phyloP scores from a whole-genome alignment of 176 grass and related monocot species.

The Cenchrus purpureus region DNA sequence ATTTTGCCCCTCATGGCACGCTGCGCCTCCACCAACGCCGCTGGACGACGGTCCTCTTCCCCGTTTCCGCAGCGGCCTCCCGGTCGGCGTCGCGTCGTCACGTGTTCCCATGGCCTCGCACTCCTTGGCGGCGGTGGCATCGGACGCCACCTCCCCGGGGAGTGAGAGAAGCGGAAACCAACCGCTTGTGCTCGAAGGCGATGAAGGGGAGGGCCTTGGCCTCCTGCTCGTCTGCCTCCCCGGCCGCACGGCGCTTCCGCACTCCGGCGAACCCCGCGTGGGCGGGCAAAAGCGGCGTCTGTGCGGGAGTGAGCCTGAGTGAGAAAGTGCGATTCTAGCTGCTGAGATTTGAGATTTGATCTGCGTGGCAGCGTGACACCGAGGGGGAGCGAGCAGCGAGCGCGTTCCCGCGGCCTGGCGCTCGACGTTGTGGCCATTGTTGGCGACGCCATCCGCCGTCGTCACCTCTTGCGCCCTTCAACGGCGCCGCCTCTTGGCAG shows the following conservation, averaged over 20 bases:
- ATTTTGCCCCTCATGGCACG: too few species aligned
- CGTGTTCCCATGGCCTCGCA: too few species aligned
- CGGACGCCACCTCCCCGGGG: too few species aligned
- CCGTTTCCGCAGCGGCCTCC: too few species aligned
- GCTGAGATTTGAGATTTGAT: conserved; percentile 48
- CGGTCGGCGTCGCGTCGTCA: too few species aligned
- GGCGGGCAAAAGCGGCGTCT: conserved; percentile 37
- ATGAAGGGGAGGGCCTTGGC: conserved; percentile 79
- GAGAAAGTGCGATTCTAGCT: conserved; percentile 45
- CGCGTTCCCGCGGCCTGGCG: background rate
- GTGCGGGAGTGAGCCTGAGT: conserved; percentile 10
- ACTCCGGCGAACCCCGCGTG: background rate
- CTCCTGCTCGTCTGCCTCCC: background rate
- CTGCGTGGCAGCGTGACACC: conserved; percentile 18
- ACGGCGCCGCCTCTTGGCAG: conserved; percentile 24
- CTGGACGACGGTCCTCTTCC: too few species aligned
- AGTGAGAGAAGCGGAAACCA: conserved; percentile 27
- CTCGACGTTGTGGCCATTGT: background rate
- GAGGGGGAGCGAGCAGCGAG: background rate
- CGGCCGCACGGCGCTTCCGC: background rate
- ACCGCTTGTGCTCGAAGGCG: conserved; percentile 87
- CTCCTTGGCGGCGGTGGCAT: too few species aligned
- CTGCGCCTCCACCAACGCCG: too few species aligned
- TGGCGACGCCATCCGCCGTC: background rate
- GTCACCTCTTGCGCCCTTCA: background rate